Base-by-base conservation (phyloP, 116 monocot genomes). In the Zostera marina region DNA sequence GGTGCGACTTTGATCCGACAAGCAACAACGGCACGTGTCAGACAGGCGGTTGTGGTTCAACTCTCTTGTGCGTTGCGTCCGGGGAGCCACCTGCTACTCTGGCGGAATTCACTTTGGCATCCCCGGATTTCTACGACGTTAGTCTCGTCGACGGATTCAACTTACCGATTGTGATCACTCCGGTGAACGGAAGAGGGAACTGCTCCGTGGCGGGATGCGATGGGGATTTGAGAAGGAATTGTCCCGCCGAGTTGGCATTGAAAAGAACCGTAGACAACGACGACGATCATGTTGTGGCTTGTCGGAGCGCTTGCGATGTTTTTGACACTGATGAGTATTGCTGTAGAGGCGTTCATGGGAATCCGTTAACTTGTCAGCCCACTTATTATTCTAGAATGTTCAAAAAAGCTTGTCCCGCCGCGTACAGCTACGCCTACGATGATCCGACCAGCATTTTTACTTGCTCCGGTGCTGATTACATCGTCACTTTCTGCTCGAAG, bases 101-200 rank as follows among this genome's bases (percentile, higher is more conserved):
- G 3, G 89, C 84, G 16, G 89, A 84, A 62, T 89, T 89, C 64
- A 89, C 84, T 9, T 73, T 89, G 3, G 89, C 71, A 19, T 60
- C 68, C 1, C 39, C 44, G 7, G 81, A 89, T 68, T 84, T 66
- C 66, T 89, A 89, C 66, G 89, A 89, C 64, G 89, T 89, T 20
- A 81, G 81, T 66, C 75, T 89, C 10, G 89, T 89, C 11, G 89
- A 84, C 41, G 89, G 89, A n/a, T 89, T 80, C 75, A 89, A 89
- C 73, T 16, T 89, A 19, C 84, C 89, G 22, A 12, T 89, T 13
- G 65, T 67, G 21, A 73, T 88, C 41, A 72, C 61, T 26, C 77
- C 83, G 5, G 75, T 88, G 8, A 80, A 79, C 45, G 84, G 74
- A 0, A 17, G 22, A 38, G 80, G 80, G 9, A 88, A 77, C 44